Evolutionary conservation across 2,329 filamentous ascomycete species (phyloP).

Genomic region (Ophiostoma triangulosporum): DNA sequence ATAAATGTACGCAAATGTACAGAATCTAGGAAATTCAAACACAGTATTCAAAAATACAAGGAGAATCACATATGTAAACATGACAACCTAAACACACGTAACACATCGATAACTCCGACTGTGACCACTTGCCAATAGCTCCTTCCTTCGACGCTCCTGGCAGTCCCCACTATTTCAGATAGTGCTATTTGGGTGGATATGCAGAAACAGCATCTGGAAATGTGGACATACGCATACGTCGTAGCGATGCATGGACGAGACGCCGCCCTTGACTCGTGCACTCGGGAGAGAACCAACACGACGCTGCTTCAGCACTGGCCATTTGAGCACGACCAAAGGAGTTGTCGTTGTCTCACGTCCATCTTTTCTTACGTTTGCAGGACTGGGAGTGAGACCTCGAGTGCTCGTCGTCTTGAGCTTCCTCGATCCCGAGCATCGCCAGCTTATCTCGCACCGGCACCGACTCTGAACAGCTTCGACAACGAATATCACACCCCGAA

Average conservation of each 20-base stretch:
- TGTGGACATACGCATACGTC: not conserved
- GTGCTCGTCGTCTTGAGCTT: not conserved
- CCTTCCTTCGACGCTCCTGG: not conserved
- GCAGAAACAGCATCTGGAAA: not conserved
- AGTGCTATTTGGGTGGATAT: not conserved
- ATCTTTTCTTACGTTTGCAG: not conserved
- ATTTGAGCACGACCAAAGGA: not conserved
- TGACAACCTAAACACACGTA: too few species aligned
- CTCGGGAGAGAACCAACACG: not conserved
- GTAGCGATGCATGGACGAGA: not conserved
- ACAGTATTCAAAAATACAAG: too few species aligned
- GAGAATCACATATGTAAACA: too few species aligned
- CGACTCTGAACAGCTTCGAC: not conserved
- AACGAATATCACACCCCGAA: too few species aligned
- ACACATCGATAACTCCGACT: too few species aligned
- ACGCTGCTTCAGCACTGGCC: not conserved
- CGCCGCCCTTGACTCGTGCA: not conserved
- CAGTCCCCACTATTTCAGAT: not conserved
- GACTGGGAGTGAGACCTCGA: not conserved
- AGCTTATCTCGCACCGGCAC: not conserved
- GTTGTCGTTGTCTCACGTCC: too few species aligned
- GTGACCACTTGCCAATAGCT: too few species aligned
- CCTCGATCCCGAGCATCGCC: not conserved
- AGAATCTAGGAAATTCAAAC: too few species aligned
- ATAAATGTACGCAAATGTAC: too few species aligned